A percentile compares a stretch with the other conserved stretches of the same genome.
Evolutionary conservation across 2,329 filamentous ascomycete genomes (phyloP).

Genomic region (Alternaria triticina): DNA sequence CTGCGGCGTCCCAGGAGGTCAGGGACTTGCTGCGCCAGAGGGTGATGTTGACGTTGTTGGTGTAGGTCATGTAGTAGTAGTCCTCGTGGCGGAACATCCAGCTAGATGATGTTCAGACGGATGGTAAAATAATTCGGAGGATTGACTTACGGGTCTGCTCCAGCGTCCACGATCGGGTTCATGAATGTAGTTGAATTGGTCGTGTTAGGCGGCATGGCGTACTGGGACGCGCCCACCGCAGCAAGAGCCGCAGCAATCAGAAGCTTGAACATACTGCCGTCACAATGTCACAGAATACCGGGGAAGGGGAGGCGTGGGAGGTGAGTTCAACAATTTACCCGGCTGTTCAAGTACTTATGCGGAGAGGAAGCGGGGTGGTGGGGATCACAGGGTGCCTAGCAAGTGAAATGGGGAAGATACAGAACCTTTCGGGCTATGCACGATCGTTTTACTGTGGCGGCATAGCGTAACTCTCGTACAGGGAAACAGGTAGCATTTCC

Average conservation of each 20-base stretch:
- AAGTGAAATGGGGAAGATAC: constrained; percentile 7
- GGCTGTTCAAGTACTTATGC: constrained; percentile 4
- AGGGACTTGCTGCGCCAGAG: constrained; percentile 51
- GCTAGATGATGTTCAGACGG: constrained; percentile 18
- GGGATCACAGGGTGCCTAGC: not conserved
- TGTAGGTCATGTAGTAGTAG: constrained; percentile 56
- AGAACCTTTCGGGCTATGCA: not conserved
- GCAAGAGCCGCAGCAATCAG: constrained; percentile 26
- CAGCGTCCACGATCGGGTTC: constrained; percentile 53
- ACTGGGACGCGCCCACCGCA: constrained; percentile 25
- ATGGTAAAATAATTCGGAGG: not conserved
- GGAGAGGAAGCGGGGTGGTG: constrained; percentile 13
- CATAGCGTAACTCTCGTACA: not conserved
- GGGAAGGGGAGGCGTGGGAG: not conserved
- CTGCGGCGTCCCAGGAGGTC: constrained; percentile 55
- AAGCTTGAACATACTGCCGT: constrained; percentile 25
- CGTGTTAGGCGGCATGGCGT: constrained; percentile 15
- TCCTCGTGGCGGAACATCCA: constrained; percentile 52
- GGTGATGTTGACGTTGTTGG: constrained; percentile 53
- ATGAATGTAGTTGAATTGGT: constrained; percentile 48
- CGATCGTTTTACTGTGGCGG: not conserved
- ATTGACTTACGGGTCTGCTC: constrained; percentile 52
- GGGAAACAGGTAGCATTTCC: not conserved
- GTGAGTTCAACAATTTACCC: not conserved
- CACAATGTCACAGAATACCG: not conserved